Conservation (phyloP, 2,329 filamentous ascomycete genomes). For the Colletotrichum gigasporum region DNA sequence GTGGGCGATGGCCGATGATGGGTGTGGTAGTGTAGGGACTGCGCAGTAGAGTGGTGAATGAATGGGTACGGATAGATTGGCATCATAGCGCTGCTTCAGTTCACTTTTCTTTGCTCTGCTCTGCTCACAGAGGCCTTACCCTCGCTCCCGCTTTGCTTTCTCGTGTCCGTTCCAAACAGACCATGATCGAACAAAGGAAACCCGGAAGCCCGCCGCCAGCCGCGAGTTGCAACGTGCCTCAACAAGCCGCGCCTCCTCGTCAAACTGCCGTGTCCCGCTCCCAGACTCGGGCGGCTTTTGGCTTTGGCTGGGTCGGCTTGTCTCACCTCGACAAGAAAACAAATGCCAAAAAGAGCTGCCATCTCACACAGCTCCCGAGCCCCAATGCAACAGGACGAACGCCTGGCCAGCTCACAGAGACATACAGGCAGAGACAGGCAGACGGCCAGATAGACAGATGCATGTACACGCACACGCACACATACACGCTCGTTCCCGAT, state of each 20-base stretch:
- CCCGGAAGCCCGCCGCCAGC: conserved; percentile 19
- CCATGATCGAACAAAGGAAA: conserved; percentile 7
- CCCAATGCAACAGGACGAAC: background rate
- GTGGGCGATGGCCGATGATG: background rate
- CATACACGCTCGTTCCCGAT: conserved; percentile 20
- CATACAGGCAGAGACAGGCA: background rate
- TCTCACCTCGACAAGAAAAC: conserved; percentile 18
- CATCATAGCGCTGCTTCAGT: conserved; percentile 21
- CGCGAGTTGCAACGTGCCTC: conserved; percentile 26
- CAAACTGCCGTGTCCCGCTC: conserved; percentile 6
- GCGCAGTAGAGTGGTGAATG: too few species aligned
- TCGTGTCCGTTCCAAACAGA: background rate
- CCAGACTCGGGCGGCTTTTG: conserved; percentile 10
- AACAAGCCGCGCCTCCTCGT: background rate
- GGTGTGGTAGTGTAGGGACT: background rate
- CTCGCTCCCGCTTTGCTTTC: background rate
- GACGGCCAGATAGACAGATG: conserved; percentile 13
- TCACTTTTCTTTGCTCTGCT: background rate
- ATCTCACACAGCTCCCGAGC: background rate
- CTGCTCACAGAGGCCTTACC: too few species aligned
- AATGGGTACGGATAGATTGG: conserved; percentile 4
- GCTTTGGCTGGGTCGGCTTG: conserved; percentile 17
- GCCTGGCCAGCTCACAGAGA: background rate
- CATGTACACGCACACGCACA: background rate
- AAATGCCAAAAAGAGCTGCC: background rate